phyloP scores from a whole-genome alignment of 2,329 filamentous ascomycete species.

The Thelonectria olida region DNA sequence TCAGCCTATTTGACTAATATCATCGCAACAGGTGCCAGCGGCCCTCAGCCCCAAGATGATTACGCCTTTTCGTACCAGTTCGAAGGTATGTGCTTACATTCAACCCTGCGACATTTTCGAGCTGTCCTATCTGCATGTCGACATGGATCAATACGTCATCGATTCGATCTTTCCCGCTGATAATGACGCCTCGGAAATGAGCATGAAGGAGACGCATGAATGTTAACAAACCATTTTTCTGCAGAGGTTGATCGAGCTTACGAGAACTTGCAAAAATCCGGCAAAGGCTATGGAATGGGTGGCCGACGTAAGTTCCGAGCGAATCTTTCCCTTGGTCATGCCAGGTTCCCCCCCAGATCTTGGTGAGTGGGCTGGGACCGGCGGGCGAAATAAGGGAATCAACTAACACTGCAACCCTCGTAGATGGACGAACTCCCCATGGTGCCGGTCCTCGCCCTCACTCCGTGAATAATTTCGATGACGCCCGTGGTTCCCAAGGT shows the following conservation, averaged over 20 bases:
- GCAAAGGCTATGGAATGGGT: slow-evolving; percentile 82
- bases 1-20: slow-evolving; percentile 1
- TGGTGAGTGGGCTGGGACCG: slow-evolving; percentile 30
- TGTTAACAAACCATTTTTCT: slow-evolving; percentile 39
- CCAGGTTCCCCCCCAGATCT: slow-evolving; percentile 26
- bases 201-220: not conserved
- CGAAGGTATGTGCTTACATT: slow-evolving; percentile 73
- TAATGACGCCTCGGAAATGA: not conserved
- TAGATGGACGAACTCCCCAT: slow-evolving; percentile 77
- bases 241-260: slow-evolving; percentile 94
- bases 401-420: slow-evolving; percentile 33
- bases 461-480: slow-evolving; percentile 83
- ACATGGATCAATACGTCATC: not conserved
- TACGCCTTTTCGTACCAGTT: slow-evolving; percentile 87
- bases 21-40: slow-evolving; percentile 72
- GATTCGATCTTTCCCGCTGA: slow-evolving; percentile 1
- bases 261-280: slow-evolving; percentile 96
- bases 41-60: slow-evolving; percentile 78
- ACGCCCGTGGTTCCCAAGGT: slow-evolving; percentile 75
- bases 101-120: not conserved
- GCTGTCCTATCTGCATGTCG: not conserved
- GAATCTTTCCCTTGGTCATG: slow-evolving; percentile 9
- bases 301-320: slow-evolving; percentile 81
- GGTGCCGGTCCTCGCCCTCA: slow-evolving; percentile 77
- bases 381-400: slow-evolving; percentile 24